Base-by-base conservation (phyloP, 1,284 basidiomycete genomes). In the Boletus smithii region DNA sequence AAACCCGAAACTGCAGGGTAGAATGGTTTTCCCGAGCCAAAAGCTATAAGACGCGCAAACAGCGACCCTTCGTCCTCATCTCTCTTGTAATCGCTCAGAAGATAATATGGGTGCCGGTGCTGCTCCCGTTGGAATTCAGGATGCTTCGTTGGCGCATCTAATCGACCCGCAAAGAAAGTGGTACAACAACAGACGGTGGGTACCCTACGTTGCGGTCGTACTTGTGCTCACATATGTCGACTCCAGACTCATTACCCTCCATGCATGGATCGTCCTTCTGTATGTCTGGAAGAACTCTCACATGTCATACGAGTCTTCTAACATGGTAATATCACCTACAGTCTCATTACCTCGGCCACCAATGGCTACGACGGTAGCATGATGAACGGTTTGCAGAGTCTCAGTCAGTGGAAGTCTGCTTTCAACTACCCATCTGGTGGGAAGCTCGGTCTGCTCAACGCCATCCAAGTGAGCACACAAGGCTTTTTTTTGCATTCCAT, bases 281-380 rank as follows among this genome's bases (percentile, higher is more conserved):
- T 83, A 54, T 48, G 78, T 70, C 36, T 6, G 8, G 2, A 16
- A 27, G 16, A 30, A 10, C 10, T 2, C 8, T 35, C 7, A 5
- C 34, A 14, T 24, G 8, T 17, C 26, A 9, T 37, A 34, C 38
- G 16, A 11, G 17, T 41, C 48, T 42, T 43, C 44, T 54, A 16
- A 53, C 31, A 16, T 44, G 34, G 29, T 54, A 24, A 46, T 33
- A 32, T 44, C 3, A 0, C 10, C 9, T 37, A 29, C 51, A 83
- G 82, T 41, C 77, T 88, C 49, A 85, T 87, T 62, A 87, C 85
- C 11, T 85, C 85, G 11, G 85, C 83, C 9, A 85, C 82, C 43
- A 87, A 84, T 62, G 85, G 86, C 47, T 89, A 83, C 63, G 86
- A 88, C 63, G 83, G 83, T 50, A 80, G 76, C 65, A 80, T 87